These are phyloP conservation scores for Galeopsis tetrahit DNA, from an alignment of 257 asterid species.

Conservation along the genomic window DNA sequence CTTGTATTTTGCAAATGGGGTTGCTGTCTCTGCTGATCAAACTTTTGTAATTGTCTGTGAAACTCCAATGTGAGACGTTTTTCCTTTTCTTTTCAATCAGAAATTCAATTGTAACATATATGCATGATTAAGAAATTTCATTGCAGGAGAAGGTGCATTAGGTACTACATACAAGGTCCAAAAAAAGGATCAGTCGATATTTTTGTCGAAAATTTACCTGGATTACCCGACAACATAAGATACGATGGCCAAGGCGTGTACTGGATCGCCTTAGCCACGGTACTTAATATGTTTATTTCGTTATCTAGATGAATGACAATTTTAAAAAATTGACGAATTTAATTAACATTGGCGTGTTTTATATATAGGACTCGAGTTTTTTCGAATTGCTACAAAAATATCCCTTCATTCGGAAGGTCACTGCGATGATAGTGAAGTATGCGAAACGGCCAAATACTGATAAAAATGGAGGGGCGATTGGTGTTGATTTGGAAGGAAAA, in stretches of 20 bases:
- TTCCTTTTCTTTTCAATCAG: not conserved
- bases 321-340: too few species aligned
- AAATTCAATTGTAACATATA: not conserved
- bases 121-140: not conserved
- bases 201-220: conserved; percentile 77
- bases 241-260: conserved; percentile 84
- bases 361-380: conserved; percentile 48
- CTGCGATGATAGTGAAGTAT: conserved; percentile 50
- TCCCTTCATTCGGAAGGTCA: conserved; percentile 57
- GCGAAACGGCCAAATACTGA: conserved; percentile 31
- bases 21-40: conserved; percentile 67
- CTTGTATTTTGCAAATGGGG: conserved; percentile 81
- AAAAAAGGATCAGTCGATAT: conserved; percentile 57
- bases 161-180: conserved; percentile 63
- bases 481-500: conserved; percentile 76
- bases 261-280: conserved; percentile 71
- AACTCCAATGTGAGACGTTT: conserved; percentile 62
- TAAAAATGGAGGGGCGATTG: conserved; percentile 63
- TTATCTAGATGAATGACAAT: not conserved
- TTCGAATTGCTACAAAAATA: conserved; percentile 45
- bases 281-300: not conserved
- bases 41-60: conserved; percentile 74
- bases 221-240: conserved; percentile 80
- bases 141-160: conserved; percentile 70
- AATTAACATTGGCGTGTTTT: not conserved